Conservation (phyloP, 805 yeast species). For the Wickerhamiella australiensis region DNA sequence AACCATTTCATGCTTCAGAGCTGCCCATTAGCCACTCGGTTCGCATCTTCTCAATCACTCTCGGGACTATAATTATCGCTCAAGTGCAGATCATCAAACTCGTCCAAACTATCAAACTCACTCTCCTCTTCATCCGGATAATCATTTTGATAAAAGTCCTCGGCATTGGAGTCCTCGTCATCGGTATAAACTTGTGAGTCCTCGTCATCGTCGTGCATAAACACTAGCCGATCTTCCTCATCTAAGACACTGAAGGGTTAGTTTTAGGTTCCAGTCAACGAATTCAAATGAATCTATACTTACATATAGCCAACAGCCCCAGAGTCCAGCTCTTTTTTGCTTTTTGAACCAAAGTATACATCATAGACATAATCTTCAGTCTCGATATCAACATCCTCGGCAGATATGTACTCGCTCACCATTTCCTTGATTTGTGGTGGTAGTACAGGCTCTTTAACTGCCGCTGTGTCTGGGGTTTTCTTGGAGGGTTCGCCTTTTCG, state of each 20-base stretch:
- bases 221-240: slow-evolving; percentile 23
- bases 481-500: slow-evolving; percentile 16
- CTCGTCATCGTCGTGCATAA: slow-evolving; percentile 32
- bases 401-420: slow-evolving; percentile 38
- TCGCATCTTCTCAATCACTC: background rate
- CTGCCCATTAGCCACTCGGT: no score
- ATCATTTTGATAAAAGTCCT: slow-evolving; percentile 81
- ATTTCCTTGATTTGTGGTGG: slow-evolving; percentile 63
- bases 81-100: slow-evolving; percentile 6
- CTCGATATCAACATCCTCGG: slow-evolving; percentile 21
- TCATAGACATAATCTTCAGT: slow-evolving; percentile 80
- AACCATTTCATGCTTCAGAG: no score
- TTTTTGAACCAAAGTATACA: slow-evolving; percentile 52
- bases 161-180: slow-evolving; percentile 47
- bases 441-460: slow-evolving; percentile 26
- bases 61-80: background rate
- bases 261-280: background rate
- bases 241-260: slow-evolving; percentile 20
- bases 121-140: slow-evolving; percentile 80
- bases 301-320: slow-evolving; percentile 27
- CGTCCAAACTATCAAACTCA: slow-evolving; percentile 4
- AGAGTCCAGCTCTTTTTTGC: slow-evolving; percentile 34
- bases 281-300: slow-evolving; percentile 16
- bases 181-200: slow-evolving; percentile 24
- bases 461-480: slow-evolving; percentile 20